Percentiles rank a stretch among this genome's conserved stretches.
phyloP scores from a whole-genome alignment of 2,329 filamentous ascomycete species.

The Dothideomycetes sp. region DNA sequence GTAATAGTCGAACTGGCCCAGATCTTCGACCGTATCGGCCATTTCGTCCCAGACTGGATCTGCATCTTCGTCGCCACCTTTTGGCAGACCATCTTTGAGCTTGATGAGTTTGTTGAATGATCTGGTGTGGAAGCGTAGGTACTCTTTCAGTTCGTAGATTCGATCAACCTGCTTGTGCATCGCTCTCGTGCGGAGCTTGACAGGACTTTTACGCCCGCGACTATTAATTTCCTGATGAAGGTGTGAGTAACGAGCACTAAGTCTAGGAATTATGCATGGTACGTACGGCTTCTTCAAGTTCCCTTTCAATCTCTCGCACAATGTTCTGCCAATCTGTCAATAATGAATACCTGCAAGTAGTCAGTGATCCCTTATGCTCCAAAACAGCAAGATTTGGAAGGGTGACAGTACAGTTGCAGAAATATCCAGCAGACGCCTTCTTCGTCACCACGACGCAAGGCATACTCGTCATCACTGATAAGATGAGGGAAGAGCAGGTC shows the following conservation, averaged over 20 bases:
- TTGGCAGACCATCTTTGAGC: conserved; percentile 18
- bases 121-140: conserved; percentile 22
- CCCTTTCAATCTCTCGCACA: conserved; percentile 20
- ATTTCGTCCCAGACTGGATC: conserved; percentile 24
- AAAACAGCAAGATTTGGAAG: too few relatives aligned
- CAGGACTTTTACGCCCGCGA: conserved; percentile 20
- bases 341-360: too few relatives aligned
- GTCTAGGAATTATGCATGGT: not conserved
- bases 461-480: conserved; percentile 20
- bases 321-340: conserved; percentile 28
- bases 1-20: conserved; percentile 23
- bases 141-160: conserved; percentile 25
- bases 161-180: conserved; percentile 24
- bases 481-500: conserved; percentile 22
- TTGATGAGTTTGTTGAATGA: conserved; percentile 24
- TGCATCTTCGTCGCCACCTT: conserved; percentile 15
- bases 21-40: conserved; percentile 24
- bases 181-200: conserved; percentile 20
- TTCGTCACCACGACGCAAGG: conserved; percentile 21
- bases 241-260: conserved; percentile 2
- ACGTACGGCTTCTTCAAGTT: conserved; percentile 21
- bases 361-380: too few relatives aligned
- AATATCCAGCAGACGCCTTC: conserved; percentile 26
- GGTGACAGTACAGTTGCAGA: conserved; percentile 20
- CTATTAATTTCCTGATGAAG: conserved; percentile 19